phyloP scores from a whole-genome alignment of 1,284 basidiomycete genomes.

The Trichosporon ovoides region DNA sequence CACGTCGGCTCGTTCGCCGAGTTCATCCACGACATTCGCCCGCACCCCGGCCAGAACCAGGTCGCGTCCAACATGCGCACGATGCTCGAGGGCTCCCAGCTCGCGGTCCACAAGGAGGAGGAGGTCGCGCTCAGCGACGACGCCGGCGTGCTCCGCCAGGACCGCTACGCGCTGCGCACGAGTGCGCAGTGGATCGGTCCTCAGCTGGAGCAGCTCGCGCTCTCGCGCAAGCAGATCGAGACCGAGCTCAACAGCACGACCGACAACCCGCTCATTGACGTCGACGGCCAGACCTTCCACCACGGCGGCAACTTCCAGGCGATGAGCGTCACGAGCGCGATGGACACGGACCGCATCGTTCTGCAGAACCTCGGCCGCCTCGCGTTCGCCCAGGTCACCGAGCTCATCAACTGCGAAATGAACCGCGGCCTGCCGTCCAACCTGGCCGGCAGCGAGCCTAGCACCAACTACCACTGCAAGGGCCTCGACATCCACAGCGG shows the following conservation, averaged over 20 bases:
- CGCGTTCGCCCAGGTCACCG: slow-evolving; percentile 21
- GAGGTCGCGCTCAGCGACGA: slow-evolving; percentile 16
- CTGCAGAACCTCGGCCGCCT: slow-evolving; percentile 23
- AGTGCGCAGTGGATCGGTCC: slow-evolving; percentile 22
- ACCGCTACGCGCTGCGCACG: slow-evolving; percentile 22
- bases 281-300: slow-evolving; percentile 19
- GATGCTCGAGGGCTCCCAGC: slow-evolving; percentile 18
- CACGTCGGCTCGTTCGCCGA: slow-evolving; percentile 19
- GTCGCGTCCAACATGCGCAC: slow-evolving; percentile 18
- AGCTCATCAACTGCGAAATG: slow-evolving; percentile 25
- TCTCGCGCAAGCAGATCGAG: slow-evolving; percentile 20
- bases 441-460: slow-evolving; percentile 19
- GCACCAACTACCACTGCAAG: slow-evolving; percentile 26
- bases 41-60: slow-evolving; percentile 19
- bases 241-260: slow-evolving; percentile 23
- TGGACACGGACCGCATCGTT: slow-evolving; percentile 19
- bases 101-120: slow-evolving; percentile 18
- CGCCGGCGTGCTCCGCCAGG: slow-evolving; percentile 20
- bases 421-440: slow-evolving; percentile 22
- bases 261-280: slow-evolving; percentile 23
- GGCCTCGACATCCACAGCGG: slow-evolving; percentile 23
- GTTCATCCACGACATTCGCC: slow-evolving; percentile 22
- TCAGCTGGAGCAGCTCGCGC: slow-evolving; percentile 19
- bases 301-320: slow-evolving; percentile 26
- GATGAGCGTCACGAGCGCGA: slow-evolving; percentile 19